Percentiles rank a stretch among this genome's conserved stretches.
Conservation (phyloP, 202 grass and related monocot genomes). For the Schoenoplectus tabernaemontani region DNA sequence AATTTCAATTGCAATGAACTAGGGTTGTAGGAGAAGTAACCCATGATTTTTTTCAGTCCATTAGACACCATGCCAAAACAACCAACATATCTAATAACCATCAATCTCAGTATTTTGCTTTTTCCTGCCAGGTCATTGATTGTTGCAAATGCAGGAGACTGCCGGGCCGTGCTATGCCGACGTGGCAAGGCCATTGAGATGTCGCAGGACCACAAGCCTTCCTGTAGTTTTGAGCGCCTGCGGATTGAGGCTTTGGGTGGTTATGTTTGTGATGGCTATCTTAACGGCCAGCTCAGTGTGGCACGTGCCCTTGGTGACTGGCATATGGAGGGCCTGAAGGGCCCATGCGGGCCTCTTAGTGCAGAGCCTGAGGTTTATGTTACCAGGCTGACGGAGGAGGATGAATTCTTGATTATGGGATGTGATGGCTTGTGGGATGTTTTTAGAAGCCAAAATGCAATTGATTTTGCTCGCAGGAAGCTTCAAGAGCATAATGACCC, state of each 20-base stretch:
- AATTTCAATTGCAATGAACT: neutral
- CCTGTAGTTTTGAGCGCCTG: slow-evolving; percentile 50
- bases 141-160: slow-evolving; percentile 95
- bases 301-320: slow-evolving; percentile 80
- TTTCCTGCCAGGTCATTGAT: slow-evolving; percentile 57
- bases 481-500: slow-evolving; percentile 89
- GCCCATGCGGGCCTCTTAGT: slow-evolving; percentile 48
- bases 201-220: slow-evolving; percentile 83
- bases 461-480: slow-evolving; percentile 83
- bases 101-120: slow-evolving; percentile 13
- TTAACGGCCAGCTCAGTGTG: slow-evolving; percentile 82
- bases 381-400: slow-evolving; percentile 58
- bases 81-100: neutral
- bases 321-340: slow-evolving; percentile 93
- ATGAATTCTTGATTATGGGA: slow-evolving; percentile 85
- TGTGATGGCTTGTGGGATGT: slow-evolving; percentile 98
- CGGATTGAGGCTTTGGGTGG: slow-evolving; percentile 73
- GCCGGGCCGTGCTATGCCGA: slow-evolving; percentile 78
- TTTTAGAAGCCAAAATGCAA: slow-evolving; percentile 80
- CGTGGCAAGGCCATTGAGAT: slow-evolving; percentile 74
- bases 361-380: slow-evolving; percentile 72
- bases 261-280: slow-evolving; percentile 69
- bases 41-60: neutral
- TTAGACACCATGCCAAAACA: neutral
- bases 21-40: neutral